phyloP scores from a whole-genome alignment of 768 basidiomycete species.

The Rubroboletus pulcherrimus region DNA sequence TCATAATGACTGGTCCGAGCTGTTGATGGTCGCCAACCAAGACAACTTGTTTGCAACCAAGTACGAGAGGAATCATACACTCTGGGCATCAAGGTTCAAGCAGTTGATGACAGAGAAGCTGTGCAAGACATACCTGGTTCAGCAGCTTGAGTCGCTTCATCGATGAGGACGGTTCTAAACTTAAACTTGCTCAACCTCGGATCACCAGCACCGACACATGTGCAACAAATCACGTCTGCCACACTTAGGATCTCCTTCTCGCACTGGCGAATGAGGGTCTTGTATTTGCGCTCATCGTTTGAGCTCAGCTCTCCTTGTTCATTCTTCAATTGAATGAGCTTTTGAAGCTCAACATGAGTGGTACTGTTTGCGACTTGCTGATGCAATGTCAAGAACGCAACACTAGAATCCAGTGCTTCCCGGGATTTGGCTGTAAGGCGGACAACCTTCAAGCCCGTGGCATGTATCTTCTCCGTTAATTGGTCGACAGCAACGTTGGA shows the following conservation, averaged over 20 bases:
- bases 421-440: slow-evolving; percentile 97
- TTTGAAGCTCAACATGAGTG: slow-evolving; percentile 94
- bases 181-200: slow-evolving; percentile 95
- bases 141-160: slow-evolving; percentile 97
- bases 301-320: slow-evolving; percentile 97
- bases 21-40: slow-evolving; percentile 96
- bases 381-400: slow-evolving; percentile 91
- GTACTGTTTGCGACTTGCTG: slow-evolving; percentile 97
- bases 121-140: slow-evolving; percentile 69
- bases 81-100: slow-evolving; percentile 46
- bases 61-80: slow-evolving; percentile 98
- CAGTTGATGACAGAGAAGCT: neutral
- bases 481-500: slow-evolving; percentile 99
- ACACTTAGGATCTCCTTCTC: slow-evolving; percentile 96
- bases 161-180: slow-evolving; percentile 97
- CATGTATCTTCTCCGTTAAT: slow-evolving; percentile 97
- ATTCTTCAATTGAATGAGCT: slow-evolving; percentile 95
- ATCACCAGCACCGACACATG: slow-evolving; percentile 97
- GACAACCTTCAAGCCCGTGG: slow-evolving; percentile 98
- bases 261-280: slow-evolving; percentile 89
- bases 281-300: slow-evolving; percentile 96
- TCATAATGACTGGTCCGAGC: slow-evolving; percentile 99
- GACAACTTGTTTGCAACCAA: slow-evolving; percentile 98
- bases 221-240: slow-evolving; percentile 98
- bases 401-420: slow-evolving; percentile 95